Base-by-base conservation (phyloP, 345 rosid genomes). In the Eucalyptus victrix region DNA sequence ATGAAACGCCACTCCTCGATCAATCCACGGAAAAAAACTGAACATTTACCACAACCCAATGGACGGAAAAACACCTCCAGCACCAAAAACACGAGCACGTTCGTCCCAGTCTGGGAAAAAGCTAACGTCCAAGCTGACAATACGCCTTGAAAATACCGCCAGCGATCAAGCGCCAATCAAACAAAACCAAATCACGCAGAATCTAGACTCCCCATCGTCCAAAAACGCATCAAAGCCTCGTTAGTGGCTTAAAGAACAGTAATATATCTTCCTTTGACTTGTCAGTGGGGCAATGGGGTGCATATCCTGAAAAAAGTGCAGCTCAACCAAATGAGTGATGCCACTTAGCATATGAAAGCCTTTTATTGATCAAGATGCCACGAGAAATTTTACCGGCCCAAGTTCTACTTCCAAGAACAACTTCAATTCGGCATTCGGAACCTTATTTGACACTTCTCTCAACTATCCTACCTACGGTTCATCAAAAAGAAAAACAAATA, bases 351-450 rank as follows among this genome's bases (percentile, higher is more conserved):
- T 34, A 49, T 6, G 11, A 49, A 76, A 50, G 87, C 49, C n/a
- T 17, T 16, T 10, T 45, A 40, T n/a, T 30, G 19, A 69, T 60
- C 44, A 19, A 4, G 67, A 72, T 21, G 50, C 14, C 51, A 8
- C 19, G 34, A 86, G 44, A 89, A 88, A 44, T 34, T 88, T 87
- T 94, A 95, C 98, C 95, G 18, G 94, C 58, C 96, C 97, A 62
- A 91, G 86, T 91, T 93, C 98, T 28, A 95, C 94, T 93, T 96
- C 97, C 92, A 96, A n/a, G n/a, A 94, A 95, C 89, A 95, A 89
- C 89, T 94, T 96, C 83, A 96, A 86, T 80, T 95, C 98, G 7
- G 97, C 94, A 91, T 91, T 93, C 49, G 94, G 94, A 49, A 90
- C 93, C 87, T 94, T 94, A 91, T 93, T 95, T 86, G 96, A 94